Percentiles rank a stretch among this genome's conserved stretches.
phyloP scores from a whole-genome alignment of 805 yeast genomes.

The Saccharomycopsis babjevae region DNA sequence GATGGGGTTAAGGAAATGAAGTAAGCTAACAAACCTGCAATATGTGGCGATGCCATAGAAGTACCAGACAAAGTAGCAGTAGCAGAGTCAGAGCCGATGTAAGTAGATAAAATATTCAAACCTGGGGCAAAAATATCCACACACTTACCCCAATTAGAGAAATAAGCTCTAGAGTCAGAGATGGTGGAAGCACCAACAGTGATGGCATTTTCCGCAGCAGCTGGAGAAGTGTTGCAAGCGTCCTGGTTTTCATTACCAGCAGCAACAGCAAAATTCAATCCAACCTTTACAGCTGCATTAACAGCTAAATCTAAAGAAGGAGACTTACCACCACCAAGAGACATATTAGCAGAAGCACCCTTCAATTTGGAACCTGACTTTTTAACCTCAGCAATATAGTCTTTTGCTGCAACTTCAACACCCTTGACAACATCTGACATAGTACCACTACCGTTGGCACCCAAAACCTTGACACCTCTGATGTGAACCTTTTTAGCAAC shows the following conservation, averaged over 20 bases:
- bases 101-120: slow-evolving; percentile 74
- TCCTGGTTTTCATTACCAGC: slow-evolving; percentile 93
- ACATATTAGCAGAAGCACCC: slow-evolving; percentile 87
- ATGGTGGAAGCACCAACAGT: slow-evolving; percentile 94
- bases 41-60: slow-evolving; percentile 97
- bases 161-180: slow-evolving; percentile 84
- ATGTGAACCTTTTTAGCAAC: slow-evolving; percentile 49
- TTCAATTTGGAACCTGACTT: slow-evolving; percentile 42
- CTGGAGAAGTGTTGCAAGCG: slow-evolving; percentile 90
- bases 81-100: slow-evolving; percentile 65
- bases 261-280: slow-evolving; percentile 88
- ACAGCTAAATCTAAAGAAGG: slow-evolving; percentile 81
- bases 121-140: slow-evolving; percentile 98
- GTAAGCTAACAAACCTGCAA: slow-evolving; percentile 84
- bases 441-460: slow-evolving; percentile 48
- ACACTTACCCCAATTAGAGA: slow-evolving; percentile 92
- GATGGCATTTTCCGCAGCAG: slow-evolving; percentile 71
- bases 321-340: slow-evolving; percentile 88
- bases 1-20: slow-evolving; percentile 80
- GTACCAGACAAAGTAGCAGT: slow-evolving; percentile 88
- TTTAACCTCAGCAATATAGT: slow-evolving; percentile 34
- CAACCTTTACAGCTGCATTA: slow-evolving; percentile 80
- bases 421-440: slow-evolving; percentile 56
- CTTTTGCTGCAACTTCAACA: slow-evolving; percentile 46
- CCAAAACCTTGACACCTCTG: slow-evolving; percentile 52